Evolutionary conservation across 2,329 filamentous ascomycete species (phyloP), one percentile per base, ranked within the genome.

Genomic region (Fusarium pininemorale): DNA sequence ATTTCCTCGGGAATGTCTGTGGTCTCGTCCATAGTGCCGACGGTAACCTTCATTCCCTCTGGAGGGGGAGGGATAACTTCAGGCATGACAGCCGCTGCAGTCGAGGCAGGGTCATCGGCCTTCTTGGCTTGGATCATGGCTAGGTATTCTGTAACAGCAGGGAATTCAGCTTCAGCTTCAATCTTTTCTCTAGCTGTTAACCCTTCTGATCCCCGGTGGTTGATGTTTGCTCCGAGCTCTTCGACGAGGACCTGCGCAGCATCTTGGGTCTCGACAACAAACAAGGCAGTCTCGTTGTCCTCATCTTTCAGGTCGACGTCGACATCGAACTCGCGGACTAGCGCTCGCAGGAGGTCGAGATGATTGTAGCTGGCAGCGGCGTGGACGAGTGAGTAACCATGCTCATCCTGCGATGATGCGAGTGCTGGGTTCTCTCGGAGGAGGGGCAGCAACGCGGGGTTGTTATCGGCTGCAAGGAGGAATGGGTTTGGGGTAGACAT

Each of bases 341-440:
- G 88, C 1, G 90, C 83, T 68, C 93, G 92, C 22, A 98, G 88
- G 22, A 99, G 90, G 63, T 93, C 90, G 41, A 94, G 84, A 80
- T 98, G 95, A 80, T 92, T 93, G 87, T 98, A 99, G 76, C 95
- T 98, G 24, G 94, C 92, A 22, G 96, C 94, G 59, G 96, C 96
- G 83, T 99, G 96, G 55, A 98, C 86, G 32, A 98, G 90, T 53
- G 95, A 97, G 85, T 99, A 99, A 78, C 96, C 96, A 79, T 98
- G 93, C 68, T 93, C 91, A 82, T 99, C 96, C 84, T 97, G 94
- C 59, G 88, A 85, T 6, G 91, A 89, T 61, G 96, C 96, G 60
- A 97, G 86, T n/a, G 89, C 84, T 39, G 94, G 94, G 75, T 94
- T 89, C 70, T 91, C 86, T 72, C 90, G 89, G 59, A 99, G 91